These are phyloP conservation scores for Pythium folliculosum DNA, from an alignment of 352 stramenopile species.

Conservation along the genomic window DNA sequence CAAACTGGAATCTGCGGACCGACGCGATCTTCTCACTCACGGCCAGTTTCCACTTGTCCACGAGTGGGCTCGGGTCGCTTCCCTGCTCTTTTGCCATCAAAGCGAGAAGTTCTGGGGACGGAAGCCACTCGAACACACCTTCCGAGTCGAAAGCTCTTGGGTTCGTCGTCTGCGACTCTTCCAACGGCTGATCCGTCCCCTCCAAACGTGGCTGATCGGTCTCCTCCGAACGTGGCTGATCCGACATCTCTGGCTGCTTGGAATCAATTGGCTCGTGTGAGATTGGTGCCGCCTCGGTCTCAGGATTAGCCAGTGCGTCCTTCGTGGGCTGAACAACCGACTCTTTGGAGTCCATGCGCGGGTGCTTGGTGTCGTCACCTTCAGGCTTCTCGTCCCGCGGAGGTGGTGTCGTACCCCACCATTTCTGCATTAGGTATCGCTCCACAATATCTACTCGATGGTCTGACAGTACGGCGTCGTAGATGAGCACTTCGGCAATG, in stretches of 20 bases:
- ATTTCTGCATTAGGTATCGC: slow-evolving; percentile 52
- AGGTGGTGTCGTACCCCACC: slow-evolving; percentile 31
- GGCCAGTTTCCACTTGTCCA: slow-evolving; percentile 39
- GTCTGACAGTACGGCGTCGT: slow-evolving; percentile 45
- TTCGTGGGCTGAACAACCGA: neutral
- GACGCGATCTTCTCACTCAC: slow-evolving; percentile 49
- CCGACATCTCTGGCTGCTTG: neutral
- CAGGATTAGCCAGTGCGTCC: slow-evolving; percentile 7
- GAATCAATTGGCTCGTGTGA: neutral
- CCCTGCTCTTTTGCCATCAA: slow-evolving; percentile 8
- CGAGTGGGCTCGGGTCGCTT: slow-evolving; percentile 20
- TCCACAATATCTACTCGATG: slow-evolving; percentile 34
- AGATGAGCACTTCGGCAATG: slow-evolving; percentile 60
- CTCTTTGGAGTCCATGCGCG: neutral
- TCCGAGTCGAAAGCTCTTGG: slow-evolving; percentile 40
- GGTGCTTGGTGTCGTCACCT: neutral
- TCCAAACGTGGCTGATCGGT: neutral
- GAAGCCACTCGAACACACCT: slow-evolving; percentile 66
- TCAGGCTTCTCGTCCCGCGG: neutral
- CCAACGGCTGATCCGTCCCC: neutral
- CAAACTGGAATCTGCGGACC: slow-evolving; percentile 63
- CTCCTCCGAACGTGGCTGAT: neutral
- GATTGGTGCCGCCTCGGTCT: neutral
- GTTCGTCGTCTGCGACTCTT: neutral
- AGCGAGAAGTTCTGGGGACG: slow-evolving; percentile 31